Evolutionary conservation across 1,284 basidiomycete genomes (phyloP), one percentile per base, ranked within the genome.

Genomic region (Papiliotrema terrestris): DNA sequence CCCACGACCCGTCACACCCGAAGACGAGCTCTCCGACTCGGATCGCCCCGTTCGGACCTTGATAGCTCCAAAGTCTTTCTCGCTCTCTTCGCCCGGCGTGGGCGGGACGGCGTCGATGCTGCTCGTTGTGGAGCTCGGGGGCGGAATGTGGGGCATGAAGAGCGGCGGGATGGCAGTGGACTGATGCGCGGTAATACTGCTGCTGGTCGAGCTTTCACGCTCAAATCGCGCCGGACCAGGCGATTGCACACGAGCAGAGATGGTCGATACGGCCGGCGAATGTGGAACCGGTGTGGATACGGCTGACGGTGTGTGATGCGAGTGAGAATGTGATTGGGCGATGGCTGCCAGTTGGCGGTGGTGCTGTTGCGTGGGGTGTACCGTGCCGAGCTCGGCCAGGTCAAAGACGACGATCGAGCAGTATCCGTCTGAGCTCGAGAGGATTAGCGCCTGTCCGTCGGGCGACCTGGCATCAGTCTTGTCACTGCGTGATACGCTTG

Each of bases 341-440:
- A 93, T 91, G 25, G 88, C 86, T 64, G 89, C 87, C 37, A 93
- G 79, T 74, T 93, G 91, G 9, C 92, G 82, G 5, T 87, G 84
- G 59, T 89, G 87, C 68, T 93, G 91, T 69, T 94, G 91, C 0
- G 86, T 91, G 57, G 90, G 86, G 71, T 93, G 83, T 2, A 86
- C 83, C 0, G 88, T 84, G 1, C 97, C 83, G 49, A 96, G 86
- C 76, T 98, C 95, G 68, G 91, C 89, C 63, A 94, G 73, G 58
- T 82, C 81, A 61, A 83, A 83, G 8, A 81, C 85, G 54, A 96
- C 84, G 55, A 97, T 83, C 0, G 95, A 96, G 78, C 96, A 98
- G 77, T 98, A 99, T 1, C 95, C 95, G 72, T 99, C 95, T 29
- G 91, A 86, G 0, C 92, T 91, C 0, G 92, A 89, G 45, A 98